Evolutionary conservation across 2,329 filamentous ascomycete genomes (phyloP).

Genomic region (Myriosclerotinia duriaeana): DNA sequence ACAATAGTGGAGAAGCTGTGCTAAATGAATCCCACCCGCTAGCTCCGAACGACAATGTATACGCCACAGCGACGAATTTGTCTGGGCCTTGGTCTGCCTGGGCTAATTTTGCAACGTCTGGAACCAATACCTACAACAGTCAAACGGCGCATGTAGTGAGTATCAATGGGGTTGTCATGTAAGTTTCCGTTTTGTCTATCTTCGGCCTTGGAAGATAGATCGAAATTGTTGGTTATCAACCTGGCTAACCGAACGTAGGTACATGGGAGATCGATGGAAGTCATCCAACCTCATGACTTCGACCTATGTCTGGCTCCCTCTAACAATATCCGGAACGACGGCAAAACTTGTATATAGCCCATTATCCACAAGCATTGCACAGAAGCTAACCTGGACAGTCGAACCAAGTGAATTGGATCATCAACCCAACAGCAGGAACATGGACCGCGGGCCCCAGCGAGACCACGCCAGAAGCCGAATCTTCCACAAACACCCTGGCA

Average conservation of each 20-base stretch:
- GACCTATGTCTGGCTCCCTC: conserved; percentile 65
- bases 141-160: conserved; percentile 61
- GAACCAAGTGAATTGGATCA: conserved; percentile 56
- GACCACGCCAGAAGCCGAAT: conserved; percentile 53
- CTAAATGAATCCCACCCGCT: background rate
- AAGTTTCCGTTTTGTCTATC: conserved; percentile 9
- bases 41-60: conserved; percentile 61
- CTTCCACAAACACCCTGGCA: conserved; percentile 43
- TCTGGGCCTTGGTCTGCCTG: conserved; percentile 61
- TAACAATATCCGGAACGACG: conserved; percentile 52
- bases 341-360: conserved; percentile 45
- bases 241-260: conserved; percentile 44
- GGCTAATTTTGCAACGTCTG: conserved; percentile 57
- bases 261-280: conserved; percentile 68
- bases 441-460: conserved; percentile 49
- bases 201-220: background rate
- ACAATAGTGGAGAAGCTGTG: background rate
- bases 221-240: background rate
- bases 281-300: conserved; percentile 57
- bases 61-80: conserved; percentile 57
- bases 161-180: conserved; percentile 42
- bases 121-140: conserved; percentile 56
- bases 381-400: conserved; percentile 33
- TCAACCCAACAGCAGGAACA: conserved; percentile 46
- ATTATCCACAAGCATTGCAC: background rate